phyloP scores from a whole-genome alignment of 2,329 filamentous ascomycete species.

The Penicillium palitans region DNA sequence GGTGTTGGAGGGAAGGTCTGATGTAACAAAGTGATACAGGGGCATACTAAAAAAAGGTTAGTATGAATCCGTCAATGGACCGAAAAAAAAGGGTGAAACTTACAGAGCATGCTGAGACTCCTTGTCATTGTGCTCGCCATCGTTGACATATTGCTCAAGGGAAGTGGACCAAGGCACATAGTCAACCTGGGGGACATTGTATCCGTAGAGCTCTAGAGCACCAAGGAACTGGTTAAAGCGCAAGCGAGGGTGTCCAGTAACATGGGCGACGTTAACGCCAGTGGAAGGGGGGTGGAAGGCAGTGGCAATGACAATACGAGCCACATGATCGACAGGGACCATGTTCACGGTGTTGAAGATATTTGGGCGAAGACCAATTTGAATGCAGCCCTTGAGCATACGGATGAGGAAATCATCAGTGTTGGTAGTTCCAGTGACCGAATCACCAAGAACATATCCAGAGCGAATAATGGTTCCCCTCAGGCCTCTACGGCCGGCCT shows the following conservation, averaged over 20 bases:
- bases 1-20: slow-evolving; percentile 68
- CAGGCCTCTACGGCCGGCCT: slow-evolving; percentile 76
- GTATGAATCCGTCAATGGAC: not conserved
- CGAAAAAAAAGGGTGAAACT: slow-evolving; percentile 18
- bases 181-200: slow-evolving; percentile 63
- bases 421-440: slow-evolving; percentile 65
- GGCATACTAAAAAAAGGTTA: slow-evolving; percentile 54
- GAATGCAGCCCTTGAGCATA: slow-evolving; percentile 82
- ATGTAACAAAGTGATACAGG: slow-evolving; percentile 71
- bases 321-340: slow-evolving; percentile 82
- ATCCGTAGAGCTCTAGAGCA: slow-evolving; percentile 70
- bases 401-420: slow-evolving; percentile 90
- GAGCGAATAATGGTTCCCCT: slow-evolving; percentile 74
- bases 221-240: slow-evolving; percentile 76
- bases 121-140: slow-evolving; percentile 54
- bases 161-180: slow-evolving; percentile 69
- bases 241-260: slow-evolving; percentile 76
- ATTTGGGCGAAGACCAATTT: slow-evolving; percentile 69
- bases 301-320: slow-evolving; percentile 73
- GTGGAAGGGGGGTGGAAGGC: slow-evolving; percentile 62
- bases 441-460: slow-evolving; percentile 80
- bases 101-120: slow-evolving; percentile 67
- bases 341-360: slow-evolving; percentile 88
- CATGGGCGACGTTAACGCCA: slow-evolving; percentile 66
- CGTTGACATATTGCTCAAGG: slow-evolving; percentile 68